Evolutionary conservation across 768 basidiomycete genomes (phyloP), one percentile per base, ranked within the genome.

Genomic region (Kockovaella imperatae): DNA sequence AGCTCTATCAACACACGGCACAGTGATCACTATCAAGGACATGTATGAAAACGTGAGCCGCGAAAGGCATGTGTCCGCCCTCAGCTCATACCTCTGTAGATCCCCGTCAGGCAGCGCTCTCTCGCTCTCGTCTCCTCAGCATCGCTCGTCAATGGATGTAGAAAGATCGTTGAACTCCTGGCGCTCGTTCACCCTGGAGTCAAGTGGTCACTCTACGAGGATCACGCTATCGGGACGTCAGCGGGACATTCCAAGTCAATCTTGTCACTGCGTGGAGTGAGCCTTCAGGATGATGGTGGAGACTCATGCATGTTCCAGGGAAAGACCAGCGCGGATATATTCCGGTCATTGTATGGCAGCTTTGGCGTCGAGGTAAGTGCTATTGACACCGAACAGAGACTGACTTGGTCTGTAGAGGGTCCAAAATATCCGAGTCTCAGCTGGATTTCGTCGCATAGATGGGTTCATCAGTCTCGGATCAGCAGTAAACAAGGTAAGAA

Each of bases 401-500:
- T 38, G 23, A 47, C 35, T 47, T 64, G 35, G 52, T 54, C 41
- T 20, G 26, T 32, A 63, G 62, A 78, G 82, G 57, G 77, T 84
- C 6, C 83, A 88, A 53, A 77, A 79, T 47, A 76, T 89, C 41
- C 57, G 79, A 24, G 70, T 75, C 1, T 62, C 58, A 28, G 75
- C 70, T n/a, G 81, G 74, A 7, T 72, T 75, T 14, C 69, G 83
- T 60, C 77, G 69, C 35, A 72, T 87, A 6, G 75, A 82, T 48
- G 93, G 93, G 0, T 96, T 97, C 66, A 80, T 95, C 47, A 86
- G 87, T 64, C 75, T 88, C 4, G 77, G 79, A 15, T 86, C 87
- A 6, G 78, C 83, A 20, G 72, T 75, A 52, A 82, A 86, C 18
- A 88, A 83, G 75, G 89, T 82, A 52, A 46, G 59, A 51, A 48